Percentiles rank a stretch among this genome's conserved stretches.
phyloP scores from a whole-genome alignment of 768 basidiomycete species.

The Termitomyces bulborhizus region DNA sequence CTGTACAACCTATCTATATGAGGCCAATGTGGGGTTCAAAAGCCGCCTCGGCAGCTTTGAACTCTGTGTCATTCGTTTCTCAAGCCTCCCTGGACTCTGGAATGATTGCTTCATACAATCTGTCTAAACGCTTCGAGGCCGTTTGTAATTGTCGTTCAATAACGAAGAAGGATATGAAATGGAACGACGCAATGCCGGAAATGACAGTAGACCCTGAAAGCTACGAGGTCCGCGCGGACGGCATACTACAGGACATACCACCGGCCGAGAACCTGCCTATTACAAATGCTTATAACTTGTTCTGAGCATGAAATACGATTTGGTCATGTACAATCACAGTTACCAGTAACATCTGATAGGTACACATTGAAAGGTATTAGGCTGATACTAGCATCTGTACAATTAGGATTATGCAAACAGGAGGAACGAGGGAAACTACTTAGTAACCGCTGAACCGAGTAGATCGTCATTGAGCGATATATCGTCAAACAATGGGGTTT shows the following conservation, averaged over 20 bases:
- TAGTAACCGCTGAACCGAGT: no score
- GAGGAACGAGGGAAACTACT: background rate
- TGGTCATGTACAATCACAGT: constrained; percentile 19
- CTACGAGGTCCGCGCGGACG: constrained; percentile 84
- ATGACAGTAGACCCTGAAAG: constrained; percentile 92
- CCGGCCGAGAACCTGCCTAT: constrained; percentile 70
- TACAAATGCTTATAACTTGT: constrained; percentile 71
- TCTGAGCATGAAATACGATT: constrained; percentile 66
- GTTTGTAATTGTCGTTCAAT: constrained; percentile 73
- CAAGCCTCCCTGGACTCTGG: constrained; percentile 57
- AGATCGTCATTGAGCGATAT: background rate
- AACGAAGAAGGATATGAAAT: constrained; percentile 89
- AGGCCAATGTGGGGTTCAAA: constrained; percentile 94
- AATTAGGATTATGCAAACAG: no score
- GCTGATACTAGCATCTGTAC: background rate
- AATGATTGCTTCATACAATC: constrained; percentile 55
- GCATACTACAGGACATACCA: constrained; percentile 64
- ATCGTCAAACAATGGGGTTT: constrained; percentile 1
- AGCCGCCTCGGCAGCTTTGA: constrained; percentile 71
- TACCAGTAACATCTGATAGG: background rate
- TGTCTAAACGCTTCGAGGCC: constrained; percentile 67
- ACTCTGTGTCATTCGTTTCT: constrained; percentile 86
- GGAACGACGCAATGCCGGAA: constrained; percentile 75
- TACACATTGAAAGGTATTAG: background rate
- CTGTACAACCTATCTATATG: constrained; percentile 83